phyloP scores from a whole-genome alignment of 768 basidiomycete genomes.

The Polyporus arcularius region DNA sequence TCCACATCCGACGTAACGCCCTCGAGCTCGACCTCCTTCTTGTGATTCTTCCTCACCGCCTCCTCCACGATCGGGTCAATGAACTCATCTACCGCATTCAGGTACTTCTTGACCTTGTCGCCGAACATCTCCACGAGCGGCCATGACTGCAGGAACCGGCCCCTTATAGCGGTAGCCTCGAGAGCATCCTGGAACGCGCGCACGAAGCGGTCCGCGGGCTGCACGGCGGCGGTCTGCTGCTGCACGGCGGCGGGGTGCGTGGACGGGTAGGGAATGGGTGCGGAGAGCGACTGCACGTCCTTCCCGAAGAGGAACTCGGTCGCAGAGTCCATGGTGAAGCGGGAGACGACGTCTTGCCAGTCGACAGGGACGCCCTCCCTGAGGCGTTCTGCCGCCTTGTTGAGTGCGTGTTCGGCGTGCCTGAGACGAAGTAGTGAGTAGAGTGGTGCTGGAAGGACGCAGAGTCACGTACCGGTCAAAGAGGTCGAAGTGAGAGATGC shows the following conservation, averaged over 20 bases:
- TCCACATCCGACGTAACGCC: background rate
- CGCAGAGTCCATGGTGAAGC: slow-evolving; percentile 34
- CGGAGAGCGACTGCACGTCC: slow-evolving; percentile 27
- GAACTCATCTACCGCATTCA: slow-evolving; percentile 50
- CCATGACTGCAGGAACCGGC: slow-evolving; percentile 48
- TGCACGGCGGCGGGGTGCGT: background rate
- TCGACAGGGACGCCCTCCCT: slow-evolving; percentile 53
- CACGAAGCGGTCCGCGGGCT: slow-evolving; percentile 37
- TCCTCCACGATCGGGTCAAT: slow-evolving; percentile 54
- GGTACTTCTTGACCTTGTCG: slow-evolving; percentile 46
- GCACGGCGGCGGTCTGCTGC: background rate
- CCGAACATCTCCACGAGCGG: slow-evolving; percentile 53
- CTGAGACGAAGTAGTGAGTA: background rate
- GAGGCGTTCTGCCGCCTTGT: slow-evolving; percentile 43
- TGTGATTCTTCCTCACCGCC: slow-evolving; percentile 39
- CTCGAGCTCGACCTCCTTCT: slow-evolving; percentile 25
- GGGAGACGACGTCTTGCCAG: slow-evolving; percentile 27
- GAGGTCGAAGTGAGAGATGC: slow-evolving; percentile 29
- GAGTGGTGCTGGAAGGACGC: background rate
- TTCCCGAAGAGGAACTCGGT: slow-evolving; percentile 35
- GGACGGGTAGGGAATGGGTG: slow-evolving; percentile 23
- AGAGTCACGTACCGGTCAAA: slow-evolving; percentile 21
- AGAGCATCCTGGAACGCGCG: slow-evolving; percentile 55
- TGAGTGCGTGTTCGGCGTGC: slow-evolving; percentile 36
- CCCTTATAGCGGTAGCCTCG: slow-evolving; percentile 38